Evolutionary conservation across 306 rosid genomes (phyloP), one percentile per base, ranked within the genome.

Genomic region (Citrullus colocynthis): DNA sequence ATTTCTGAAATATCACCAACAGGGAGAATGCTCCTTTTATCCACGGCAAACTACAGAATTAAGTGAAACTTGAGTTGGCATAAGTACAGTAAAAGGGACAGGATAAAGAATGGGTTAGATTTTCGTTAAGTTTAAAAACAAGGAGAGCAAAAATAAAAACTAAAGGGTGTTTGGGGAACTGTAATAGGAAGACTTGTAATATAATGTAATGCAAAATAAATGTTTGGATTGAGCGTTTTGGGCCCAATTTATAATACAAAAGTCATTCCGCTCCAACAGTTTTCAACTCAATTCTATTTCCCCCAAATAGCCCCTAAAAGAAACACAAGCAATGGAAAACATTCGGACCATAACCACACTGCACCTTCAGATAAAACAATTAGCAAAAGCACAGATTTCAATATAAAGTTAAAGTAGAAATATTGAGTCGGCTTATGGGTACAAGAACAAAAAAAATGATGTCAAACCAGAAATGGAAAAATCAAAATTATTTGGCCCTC

Each of bases 1-100:
- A 89, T 78, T 78, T 92, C 99, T 21, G 99, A 90, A 73, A 95
- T 95, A 87, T 95, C 99, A 70, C 99, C 99, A 58, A 84, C 90
- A 55, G 92, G 88, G 84, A 95, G 97, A 82, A 95, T 95, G 93
- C 99, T 95, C 81, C 97, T 80, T 85, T 90, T 95, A 79, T 92
- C 99, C 74, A 41, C 69, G 49, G 97, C 56, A 85, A 92, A 92
- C 99, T 95, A 85, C 86, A 84, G 70, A 17, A 65, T 80, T 2
- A 59, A 81, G 59, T 58, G 32, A 77, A 41, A 32, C 44, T 64
- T 49, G 78, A 80, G 76, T 86, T 81, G 73, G 80, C 77, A 67
- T 17, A 15, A 64, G 49, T 62, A 24, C 48, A 6, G 63, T 76
- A 39, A 62, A 59, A 13, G 74, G 56, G 76, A 60, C 32, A 70